Percentiles rank a stretch among this genome's conserved stretches.
These are phyloP conservation scores for Cystobasidium slooffiae DNA, from an alignment of 1,284 basidiomycete species.

Conservation along the genomic window DNA sequence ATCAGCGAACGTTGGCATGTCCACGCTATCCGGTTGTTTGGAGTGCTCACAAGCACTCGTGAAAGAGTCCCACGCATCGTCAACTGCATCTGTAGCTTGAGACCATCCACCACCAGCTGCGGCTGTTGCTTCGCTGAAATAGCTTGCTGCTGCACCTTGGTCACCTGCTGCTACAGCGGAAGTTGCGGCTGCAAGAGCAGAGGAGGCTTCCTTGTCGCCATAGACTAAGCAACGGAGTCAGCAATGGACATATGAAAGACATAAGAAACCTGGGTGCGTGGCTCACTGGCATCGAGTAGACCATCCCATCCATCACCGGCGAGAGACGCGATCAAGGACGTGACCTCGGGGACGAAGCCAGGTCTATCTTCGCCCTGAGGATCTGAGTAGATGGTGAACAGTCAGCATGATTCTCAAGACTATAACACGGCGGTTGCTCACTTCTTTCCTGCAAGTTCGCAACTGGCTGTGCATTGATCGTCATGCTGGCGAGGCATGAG, in stretches of 20 bases:
- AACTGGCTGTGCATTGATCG: too few relatives aligned
- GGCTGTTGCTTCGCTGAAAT: conserved; percentile 14
- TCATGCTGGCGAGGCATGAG: too few relatives aligned
- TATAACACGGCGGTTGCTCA: not conserved
- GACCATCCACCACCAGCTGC: conserved; percentile 12
- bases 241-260: not conserved
- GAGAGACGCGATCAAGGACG: conserved; percentile 5
- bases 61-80: not conserved
- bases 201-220: conserved; percentile 12
- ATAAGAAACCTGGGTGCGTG: not conserved
- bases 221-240: not conserved
- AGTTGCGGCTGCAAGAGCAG: conserved; percentile 3
- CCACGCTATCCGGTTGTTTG: too few relatives aligned
- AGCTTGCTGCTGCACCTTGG: not conserved
- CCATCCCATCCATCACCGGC: not conserved
- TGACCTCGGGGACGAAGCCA: conserved; percentile 28
- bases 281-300: conserved; percentile 11
- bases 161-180: conserved; percentile 15
- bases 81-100: not conserved
- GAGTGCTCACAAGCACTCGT: not conserved
- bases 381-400: not conserved
- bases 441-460: too few relatives aligned
- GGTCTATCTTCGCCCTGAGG: conserved; percentile 11
- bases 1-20: too few relatives aligned
- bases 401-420: not conserved